Evolutionary conservation across 768 basidiomycete species (phyloP).

Genomic region (Gautieria morchelliformis): DNA sequence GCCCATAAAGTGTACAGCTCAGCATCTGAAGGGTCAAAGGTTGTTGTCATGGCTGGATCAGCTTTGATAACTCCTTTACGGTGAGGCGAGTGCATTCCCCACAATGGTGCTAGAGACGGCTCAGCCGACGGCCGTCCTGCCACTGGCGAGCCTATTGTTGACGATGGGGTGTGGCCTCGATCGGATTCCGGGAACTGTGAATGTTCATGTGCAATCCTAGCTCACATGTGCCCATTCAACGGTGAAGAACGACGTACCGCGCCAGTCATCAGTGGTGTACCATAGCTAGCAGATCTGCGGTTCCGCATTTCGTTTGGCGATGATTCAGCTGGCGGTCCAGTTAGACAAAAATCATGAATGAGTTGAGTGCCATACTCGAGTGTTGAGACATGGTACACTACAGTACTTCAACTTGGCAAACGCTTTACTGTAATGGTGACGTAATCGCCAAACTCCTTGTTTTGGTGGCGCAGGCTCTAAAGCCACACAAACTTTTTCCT

Average conservation of each 20-base stretch:
- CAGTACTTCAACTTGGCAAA: no score
- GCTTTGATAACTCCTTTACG: constrained; percentile 36
- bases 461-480: not conserved
- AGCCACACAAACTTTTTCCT: not conserved
- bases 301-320: constrained; percentile 9
- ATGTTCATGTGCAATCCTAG: constrained; percentile 1
- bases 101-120: constrained; percentile 18
- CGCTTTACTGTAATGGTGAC: not conserved
- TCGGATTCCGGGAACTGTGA: constrained; percentile 13
- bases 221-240: not conserved
- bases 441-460: not conserved
- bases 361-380: not conserved
- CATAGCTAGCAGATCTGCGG: not conserved
- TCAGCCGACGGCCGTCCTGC: constrained; percentile 16
- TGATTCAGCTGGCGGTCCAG: not conserved
- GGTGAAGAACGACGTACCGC: constrained; percentile 1
- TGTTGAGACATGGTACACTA: no score
- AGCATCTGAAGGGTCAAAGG: constrained; percentile 66
- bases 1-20: constrained; percentile 75
- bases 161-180: constrained; percentile 14
- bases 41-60: constrained; percentile 59
- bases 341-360: not conserved
- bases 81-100: constrained; percentile 15
- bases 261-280: not conserved
- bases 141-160: constrained; percentile 11